Evolutionary conservation across 2,329 filamentous ascomycete species (phyloP), one percentile per base, ranked within the genome.

Genomic region (Pseudogymnoascus sp.): DNA sequence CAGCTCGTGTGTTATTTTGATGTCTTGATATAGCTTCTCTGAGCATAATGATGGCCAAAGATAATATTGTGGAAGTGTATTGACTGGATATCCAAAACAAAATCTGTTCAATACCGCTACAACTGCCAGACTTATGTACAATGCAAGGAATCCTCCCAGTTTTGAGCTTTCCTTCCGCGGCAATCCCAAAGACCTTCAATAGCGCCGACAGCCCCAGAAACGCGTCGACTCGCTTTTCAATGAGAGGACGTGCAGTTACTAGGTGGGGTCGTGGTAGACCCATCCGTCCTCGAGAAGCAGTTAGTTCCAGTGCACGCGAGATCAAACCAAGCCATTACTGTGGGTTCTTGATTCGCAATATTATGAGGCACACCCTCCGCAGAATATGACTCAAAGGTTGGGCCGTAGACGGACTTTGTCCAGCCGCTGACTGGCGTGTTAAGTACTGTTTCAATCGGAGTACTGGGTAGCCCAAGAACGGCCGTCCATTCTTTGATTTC

Each of bases 401-500:
- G 17, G 11, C 68, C 67, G 58, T 69, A 69, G 2, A 63, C 37
- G 58, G 63, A 64, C 10, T 66, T 69, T 11, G 66, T 69, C 66
- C 66, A 62, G 24, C 50, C 37, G 24, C 35, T 33, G 36, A 58
- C 50, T 9, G 50, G 50, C 50, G 47, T 59, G 36, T 62, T 29
- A 5, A 40, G 54, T 17, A 44, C 21, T 15, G 47, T 66, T 29
- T 8, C 10, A 58, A 54, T 33, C 2, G 44, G 44, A 15, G 26
- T 17, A 15, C 26, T 54, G 33, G 44, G 44, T 11, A 54, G 44
- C n/a, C 26, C 26, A 54, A 79, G 72, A 13, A 82, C 77, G 59
- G 75, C 72, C 15, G 73, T 73, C 76, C 76, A 77, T 63, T 77
- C 74, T 71, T 77, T 77, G 62, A 77, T 64, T 10, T 71, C 72